These are phyloP conservation scores for Ricinus communis DNA, from an alignment of 345 rosid genomes.

Conservation along the genomic window DNA sequence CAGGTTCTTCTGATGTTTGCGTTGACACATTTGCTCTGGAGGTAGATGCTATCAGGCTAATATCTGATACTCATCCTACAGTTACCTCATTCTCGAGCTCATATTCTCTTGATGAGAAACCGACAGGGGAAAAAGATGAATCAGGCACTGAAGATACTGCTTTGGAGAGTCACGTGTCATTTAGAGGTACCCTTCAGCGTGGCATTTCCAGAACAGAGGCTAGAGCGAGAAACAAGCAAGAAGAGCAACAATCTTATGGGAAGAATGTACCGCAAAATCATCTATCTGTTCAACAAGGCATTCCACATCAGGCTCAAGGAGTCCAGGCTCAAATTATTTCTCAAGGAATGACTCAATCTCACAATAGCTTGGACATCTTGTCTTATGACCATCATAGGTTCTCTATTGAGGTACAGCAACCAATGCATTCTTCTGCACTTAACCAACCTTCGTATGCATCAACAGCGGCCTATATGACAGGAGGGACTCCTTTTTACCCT, in stretches of 20 bases:
- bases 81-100: slow-evolving; percentile 36
- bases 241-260: slow-evolving; percentile 56
- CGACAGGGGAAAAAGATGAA: slow-evolving; percentile 38
- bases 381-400: slow-evolving; percentile 6
- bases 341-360: slow-evolving; percentile 48
- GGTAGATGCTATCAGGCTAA: slow-evolving; percentile 42
- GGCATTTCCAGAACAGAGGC: slow-evolving; percentile 38
- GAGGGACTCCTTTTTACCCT: slow-evolving; percentile 23
- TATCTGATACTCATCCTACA: slow-evolving; percentile 43
- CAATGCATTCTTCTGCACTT: slow-evolving; percentile 17
- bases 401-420: slow-evolving; percentile 10
- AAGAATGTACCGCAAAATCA: slow-evolving; percentile 46
- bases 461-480: slow-evolving; percentile 20
- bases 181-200: slow-evolving; percentile 34
- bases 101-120: slow-evolving; percentile 30
- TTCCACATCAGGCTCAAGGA: slow-evolving; percentile 40
- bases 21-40: slow-evolving; percentile 37
- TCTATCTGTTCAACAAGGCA: slow-evolving; percentile 42
- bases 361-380: slow-evolving; percentile 13
- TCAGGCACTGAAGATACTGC: slow-evolving; percentile 31
- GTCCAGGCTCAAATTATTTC: slow-evolving; percentile 38
- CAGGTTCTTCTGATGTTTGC: slow-evolving; percentile 41
- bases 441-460: slow-evolving; percentile 24
- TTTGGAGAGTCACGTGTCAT: slow-evolving; percentile 44
- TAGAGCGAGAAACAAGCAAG: slow-evolving; percentile 48